These are phyloP conservation scores for Oxytropis ochrocephala DNA, from an alignment of 306 rosid genomes.

Conservation along the genomic window DNA sequence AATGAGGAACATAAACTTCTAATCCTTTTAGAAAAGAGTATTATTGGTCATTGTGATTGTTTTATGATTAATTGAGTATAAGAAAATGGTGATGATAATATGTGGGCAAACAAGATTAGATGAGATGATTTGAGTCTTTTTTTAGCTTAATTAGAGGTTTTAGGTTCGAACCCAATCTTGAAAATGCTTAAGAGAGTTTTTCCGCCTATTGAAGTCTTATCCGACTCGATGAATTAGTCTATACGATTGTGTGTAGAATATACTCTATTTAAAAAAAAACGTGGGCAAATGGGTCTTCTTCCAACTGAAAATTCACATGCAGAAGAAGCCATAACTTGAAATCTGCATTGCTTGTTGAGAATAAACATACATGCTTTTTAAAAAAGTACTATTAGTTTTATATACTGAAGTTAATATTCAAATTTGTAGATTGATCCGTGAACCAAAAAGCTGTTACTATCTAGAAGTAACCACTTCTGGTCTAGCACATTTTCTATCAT, in stretches of 20 bases:
- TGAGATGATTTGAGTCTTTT: no score
- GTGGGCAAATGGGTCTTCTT: conserved; percentile 12
- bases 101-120: no score
- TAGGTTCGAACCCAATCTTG: no score
- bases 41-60: no score
- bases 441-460: conserved; percentile 15
- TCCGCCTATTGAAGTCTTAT: no score
- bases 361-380: not conserved
- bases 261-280: no score
- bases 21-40: no score
- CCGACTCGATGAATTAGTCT: no score
- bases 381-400: not conserved
- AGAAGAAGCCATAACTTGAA: conserved; percentile 9
- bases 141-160: no score
- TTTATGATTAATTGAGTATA: conserved; percentile 3
- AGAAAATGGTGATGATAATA: not conserved
- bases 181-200: no score
- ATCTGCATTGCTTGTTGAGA: conserved; percentile 10
- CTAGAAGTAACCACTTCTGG: conserved; percentile 4
- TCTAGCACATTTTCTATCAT: not conserved
- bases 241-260: no score
- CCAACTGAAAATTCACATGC: conserved; percentile 37
- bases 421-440: conserved; percentile 62
- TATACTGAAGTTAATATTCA: not conserved
- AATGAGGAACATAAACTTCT: no score